Evolutionary conservation across 345 rosid genomes (phyloP).

Genomic region (Dipteronia sinensis): DNA sequence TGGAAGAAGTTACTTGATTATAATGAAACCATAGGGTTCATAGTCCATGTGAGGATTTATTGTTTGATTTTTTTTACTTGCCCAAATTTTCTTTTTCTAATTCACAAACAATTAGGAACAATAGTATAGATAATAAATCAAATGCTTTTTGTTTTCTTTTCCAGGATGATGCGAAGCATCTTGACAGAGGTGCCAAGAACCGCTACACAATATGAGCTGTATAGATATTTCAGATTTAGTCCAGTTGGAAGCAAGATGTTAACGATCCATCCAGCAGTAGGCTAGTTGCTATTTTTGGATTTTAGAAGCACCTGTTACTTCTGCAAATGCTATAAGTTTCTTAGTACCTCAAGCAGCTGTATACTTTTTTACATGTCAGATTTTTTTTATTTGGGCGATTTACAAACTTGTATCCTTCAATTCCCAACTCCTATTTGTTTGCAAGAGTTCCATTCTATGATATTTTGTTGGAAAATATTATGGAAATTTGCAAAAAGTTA

Average conservation of each 20-base stretch:
- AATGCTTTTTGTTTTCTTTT: background rate
- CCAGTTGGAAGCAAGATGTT: background rate
- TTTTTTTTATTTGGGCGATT: background rate
- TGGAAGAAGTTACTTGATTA: conserved; percentile 86
- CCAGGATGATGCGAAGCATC: conserved; percentile 87
- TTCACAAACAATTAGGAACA: background rate
- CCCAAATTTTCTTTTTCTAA: background rate
- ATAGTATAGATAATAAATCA: background rate
- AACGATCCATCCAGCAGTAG: background rate
- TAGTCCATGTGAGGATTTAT: conserved; percentile 62
- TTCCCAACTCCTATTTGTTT: background rate
- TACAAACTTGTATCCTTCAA: background rate
- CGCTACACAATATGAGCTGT: conserved; percentile 55
- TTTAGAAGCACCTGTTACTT: background rate
- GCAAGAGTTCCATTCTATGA: no score
- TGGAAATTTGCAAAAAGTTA: no score
- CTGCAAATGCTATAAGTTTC: background rate
- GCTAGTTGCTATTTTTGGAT: background rate
- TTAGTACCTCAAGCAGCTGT: no score
- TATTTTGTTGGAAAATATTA: no score
- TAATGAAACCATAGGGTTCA: conserved; percentile 73
- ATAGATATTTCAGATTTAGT: background rate
- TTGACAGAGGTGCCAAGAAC: conserved; percentile 56
- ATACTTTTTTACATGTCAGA: no score
- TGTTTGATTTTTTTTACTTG: background rate